Base-by-base conservation (phyloP, 768 basidiomycete species). In the Pleurotus cornucopiae region DNA sequence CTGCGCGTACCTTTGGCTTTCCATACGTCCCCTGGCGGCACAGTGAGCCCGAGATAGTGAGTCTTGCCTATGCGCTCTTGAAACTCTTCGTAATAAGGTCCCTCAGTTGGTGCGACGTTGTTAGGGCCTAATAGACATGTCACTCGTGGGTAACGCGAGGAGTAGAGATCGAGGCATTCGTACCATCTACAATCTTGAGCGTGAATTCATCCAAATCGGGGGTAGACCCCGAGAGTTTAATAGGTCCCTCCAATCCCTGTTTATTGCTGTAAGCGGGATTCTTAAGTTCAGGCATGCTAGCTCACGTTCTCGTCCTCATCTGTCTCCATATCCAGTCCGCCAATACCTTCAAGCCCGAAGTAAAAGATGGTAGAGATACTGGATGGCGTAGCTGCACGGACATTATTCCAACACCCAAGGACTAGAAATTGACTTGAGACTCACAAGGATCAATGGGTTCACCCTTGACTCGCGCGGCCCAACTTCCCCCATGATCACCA, bases 401-500 rank as follows among this genome's bases (percentile, higher is more conserved):
- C 21, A 40, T 63, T 18, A 56, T 43, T 23, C 13, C 13, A 7
- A 30, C 43, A 16, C 5, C 5, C 43, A 25, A 46, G 45, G 34
- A 48, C 16, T 38, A 26, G n/a, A 37, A 43, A 9, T 23, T 11
- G 26, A 54, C 34, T 12, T 9, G 39, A 11, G 11, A 68, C 77
- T 48, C 56, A 91, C 93, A 74, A 60, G 73, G 65, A 57, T 84
- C 73, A n/a, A 96, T 73, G 13, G 92, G 91, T 67, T 83, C 78
- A 18, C 92, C 91, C 64, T 85, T 88, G 60, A 95, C 80, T 55
- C 94, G 84, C 9, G 84, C 87, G 61, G 87, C 91, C 92, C 92
- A 94, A 68, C 88, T 91, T 14, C 94, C 93, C 13, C 91, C 91
- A 65, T 91, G 80, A 11, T 81, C 78, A 11, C 89, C 92, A 44